Percentiles rank a stretch among this genome's conserved stretches.
phyloP scores from a whole-genome alignment of 2,329 filamentous ascomycete genomes.

The Aureobasidium subglaciale region DNA sequence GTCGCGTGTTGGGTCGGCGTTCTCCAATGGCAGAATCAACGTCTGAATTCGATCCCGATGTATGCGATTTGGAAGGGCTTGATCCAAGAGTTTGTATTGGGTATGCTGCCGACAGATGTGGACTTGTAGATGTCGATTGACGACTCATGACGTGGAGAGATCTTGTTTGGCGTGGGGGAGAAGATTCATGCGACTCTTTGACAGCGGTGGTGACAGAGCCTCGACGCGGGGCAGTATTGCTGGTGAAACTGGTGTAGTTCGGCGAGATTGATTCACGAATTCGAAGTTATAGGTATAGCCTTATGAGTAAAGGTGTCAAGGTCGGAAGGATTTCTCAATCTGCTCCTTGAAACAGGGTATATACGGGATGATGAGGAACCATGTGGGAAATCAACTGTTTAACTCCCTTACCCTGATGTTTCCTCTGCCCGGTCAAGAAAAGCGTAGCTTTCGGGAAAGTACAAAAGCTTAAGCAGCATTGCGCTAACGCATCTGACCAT shows the following conservation, averaged over 20 bases:
- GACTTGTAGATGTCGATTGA: background rate
- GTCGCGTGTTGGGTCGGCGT: background rate
- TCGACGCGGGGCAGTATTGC: background rate
- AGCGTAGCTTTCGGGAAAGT: background rate
- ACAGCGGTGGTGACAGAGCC: background rate
- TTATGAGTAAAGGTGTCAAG: background rate
- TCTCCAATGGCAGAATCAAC: conserved; percentile 10
- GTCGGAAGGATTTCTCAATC: background rate
- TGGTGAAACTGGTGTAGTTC: background rate
- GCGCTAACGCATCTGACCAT: conserved; percentile 1
- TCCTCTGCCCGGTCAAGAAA: background rate
- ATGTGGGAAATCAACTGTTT: background rate
- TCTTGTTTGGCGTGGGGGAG: background rate
- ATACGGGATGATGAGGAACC: background rate
- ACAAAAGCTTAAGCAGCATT: background rate
- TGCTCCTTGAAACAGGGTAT: conserved; percentile 10
- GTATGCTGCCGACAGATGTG: background rate
- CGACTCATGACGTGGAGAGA: background rate
- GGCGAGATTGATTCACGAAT: background rate
- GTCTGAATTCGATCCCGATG: conserved; percentile 3
- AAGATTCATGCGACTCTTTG: background rate
- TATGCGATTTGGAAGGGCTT: conserved; percentile 8
- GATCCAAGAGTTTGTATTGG: background rate
- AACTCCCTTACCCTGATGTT: background rate
- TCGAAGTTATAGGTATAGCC: background rate